Conservation (phyloP, 768 basidiomycete genomes). For the Rhizopogon sp. region DNA sequence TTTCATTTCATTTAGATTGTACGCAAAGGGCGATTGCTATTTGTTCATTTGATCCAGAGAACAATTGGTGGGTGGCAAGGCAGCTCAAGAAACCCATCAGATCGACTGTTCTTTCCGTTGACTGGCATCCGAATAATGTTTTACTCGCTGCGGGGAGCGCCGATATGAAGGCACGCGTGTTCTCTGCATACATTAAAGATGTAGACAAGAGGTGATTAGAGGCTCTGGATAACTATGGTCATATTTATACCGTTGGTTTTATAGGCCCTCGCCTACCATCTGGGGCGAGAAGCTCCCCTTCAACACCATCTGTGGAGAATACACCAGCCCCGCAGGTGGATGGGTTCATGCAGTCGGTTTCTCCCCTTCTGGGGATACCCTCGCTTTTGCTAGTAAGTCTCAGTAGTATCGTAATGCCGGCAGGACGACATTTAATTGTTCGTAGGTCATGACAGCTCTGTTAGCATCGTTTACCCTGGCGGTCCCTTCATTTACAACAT, state of each 20-base stretch:
- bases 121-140: constrained; percentile 99
- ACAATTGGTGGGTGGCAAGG: constrained; percentile 99
- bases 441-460: constrained; percentile 89
- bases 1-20: background rate
- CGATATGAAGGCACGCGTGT: constrained; percentile 95
- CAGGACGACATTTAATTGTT: constrained; percentile 2
- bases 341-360: constrained; percentile 98
- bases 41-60: constrained; percentile 96
- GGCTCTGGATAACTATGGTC: background rate
- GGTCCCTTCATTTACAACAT: constrained; percentile 71
- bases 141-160: constrained; percentile 95
- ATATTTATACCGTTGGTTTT: constrained; percentile 1
- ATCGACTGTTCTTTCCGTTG: constrained; percentile 88
- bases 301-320: constrained; percentile 97
- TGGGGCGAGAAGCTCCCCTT: constrained; percentile 99
- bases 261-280: constrained; percentile 81
- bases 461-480: constrained; percentile 88
- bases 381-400: constrained; percentile 87
- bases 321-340: constrained; percentile 80
- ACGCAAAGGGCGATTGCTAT: constrained; percentile 78
- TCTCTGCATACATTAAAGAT: constrained; percentile 98
- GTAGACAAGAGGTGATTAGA: constrained; percentile 77
- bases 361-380: constrained; percentile 90
- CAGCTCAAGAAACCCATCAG: constrained; percentile 96
- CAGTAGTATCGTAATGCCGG: background rate